Evolutionary conservation across 345 rosid genomes (phyloP).

Genomic region (Citrus reticulata): DNA sequence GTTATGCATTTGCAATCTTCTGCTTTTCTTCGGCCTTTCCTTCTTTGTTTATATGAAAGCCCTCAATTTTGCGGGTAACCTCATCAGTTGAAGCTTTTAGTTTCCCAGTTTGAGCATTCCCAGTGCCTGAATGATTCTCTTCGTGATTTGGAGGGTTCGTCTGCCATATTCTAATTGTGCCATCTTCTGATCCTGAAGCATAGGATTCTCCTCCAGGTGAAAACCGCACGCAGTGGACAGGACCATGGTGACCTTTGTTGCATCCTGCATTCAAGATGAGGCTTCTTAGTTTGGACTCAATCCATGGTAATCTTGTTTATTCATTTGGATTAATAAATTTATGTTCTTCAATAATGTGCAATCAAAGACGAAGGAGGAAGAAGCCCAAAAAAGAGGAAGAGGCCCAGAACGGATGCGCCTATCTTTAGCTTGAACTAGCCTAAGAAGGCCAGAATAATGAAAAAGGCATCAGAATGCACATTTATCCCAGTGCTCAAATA

Average conservation of each 20-base stretch:
- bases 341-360: neutral
- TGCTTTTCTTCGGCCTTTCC: conserved; percentile 22
- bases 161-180: conserved; percentile 73
- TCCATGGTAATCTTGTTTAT: neutral
- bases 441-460: neutral
- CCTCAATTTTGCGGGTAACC: conserved; percentile 24
- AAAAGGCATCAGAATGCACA: neutral
- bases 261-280: conserved; percentile 47
- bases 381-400: neutral
- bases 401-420: neutral
- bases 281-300: neutral
- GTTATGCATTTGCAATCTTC: conserved; percentile 15
- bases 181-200: conserved; percentile 97
- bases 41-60: conserved; percentile 24
- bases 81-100: conserved; percentile 28
- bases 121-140: conserved; percentile 23
- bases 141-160: conserved; percentile 30
- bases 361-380: neutral
- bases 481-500: neutral
- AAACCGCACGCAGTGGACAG: conserved; percentile 86
- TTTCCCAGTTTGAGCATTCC: conserved; percentile 22
- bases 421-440: neutral
- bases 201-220: conserved; percentile 93
- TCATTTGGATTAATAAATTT: neutral
- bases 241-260: conserved; percentile 99